Percentiles rank a stretch among this genome's conserved stretches.
Conservation (phyloP, 164 flowering plant species). For the Stephania cephalantha region DNA sequence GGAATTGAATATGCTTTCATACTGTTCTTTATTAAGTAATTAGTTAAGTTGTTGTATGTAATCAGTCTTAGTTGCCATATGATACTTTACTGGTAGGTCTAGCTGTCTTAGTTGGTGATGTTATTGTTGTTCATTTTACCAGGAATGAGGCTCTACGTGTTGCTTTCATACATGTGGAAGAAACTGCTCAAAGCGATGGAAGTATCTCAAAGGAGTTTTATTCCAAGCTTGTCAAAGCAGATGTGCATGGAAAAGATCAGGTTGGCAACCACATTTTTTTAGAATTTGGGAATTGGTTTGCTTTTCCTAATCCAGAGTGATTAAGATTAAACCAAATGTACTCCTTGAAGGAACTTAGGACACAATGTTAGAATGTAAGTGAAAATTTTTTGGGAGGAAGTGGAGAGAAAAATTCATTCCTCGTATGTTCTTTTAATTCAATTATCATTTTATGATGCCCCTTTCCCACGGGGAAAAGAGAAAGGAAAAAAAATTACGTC, state of each 20-base stretch:
- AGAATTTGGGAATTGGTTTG: too few relatives aligned
- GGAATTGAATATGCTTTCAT: not conserved
- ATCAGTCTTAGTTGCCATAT: not conserved
- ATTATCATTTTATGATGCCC: too few relatives aligned
- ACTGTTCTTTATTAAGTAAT: not conserved
- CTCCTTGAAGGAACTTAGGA: too few relatives aligned
- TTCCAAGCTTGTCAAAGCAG: slow-evolving; percentile 98
- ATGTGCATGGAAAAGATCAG: slow-evolving; percentile 92
- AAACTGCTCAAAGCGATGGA: slow-evolving; percentile 52
- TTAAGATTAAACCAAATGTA: too few relatives aligned
- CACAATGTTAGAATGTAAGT: too few relatives aligned
- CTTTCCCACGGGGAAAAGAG: too few relatives aligned
- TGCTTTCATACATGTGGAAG: slow-evolving; percentile 94
- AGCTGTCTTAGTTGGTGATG: not conserved
- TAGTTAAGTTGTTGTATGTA: too few relatives aligned
- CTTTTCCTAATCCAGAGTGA: too few relatives aligned
- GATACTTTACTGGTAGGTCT: not conserved
- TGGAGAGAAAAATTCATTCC: too few relatives aligned
- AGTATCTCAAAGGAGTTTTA: slow-evolving; percentile 47
- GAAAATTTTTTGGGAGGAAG: too few relatives aligned
- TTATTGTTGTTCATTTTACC: slow-evolving; percentile 2
- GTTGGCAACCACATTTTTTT: slow-evolving; percentile 25
- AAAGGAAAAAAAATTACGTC: too few relatives aligned
- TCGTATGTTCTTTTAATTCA: too few relatives aligned
- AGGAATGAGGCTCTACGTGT: slow-evolving; percentile 99